These are phyloP conservation scores for Mycena pura DNA, from an alignment of 768 basidiomycete genomes.

Conservation along the genomic window DNA sequence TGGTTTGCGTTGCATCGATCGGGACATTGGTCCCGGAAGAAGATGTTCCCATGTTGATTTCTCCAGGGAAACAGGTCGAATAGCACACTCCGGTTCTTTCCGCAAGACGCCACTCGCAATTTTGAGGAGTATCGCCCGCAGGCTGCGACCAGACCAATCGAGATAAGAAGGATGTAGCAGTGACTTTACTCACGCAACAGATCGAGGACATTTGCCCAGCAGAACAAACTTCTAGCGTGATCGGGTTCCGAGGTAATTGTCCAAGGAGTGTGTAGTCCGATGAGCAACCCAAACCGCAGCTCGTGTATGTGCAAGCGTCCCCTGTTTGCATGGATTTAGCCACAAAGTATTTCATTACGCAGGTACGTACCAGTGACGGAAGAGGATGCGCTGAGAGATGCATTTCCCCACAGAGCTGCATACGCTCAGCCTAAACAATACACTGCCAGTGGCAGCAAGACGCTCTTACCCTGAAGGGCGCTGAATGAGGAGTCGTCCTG, in stretches of 20 bases:
- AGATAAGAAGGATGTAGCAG: slow-evolving; percentile 18
- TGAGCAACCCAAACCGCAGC: too few species aligned
- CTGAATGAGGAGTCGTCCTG: slow-evolving; percentile 21
- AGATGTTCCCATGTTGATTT: slow-evolving; percentile 27
- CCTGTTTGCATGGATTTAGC: too few species aligned
- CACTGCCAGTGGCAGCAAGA: slow-evolving; percentile 18
- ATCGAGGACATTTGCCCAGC: slow-evolving; percentile 27
- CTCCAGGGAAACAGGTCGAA: slow-evolving; percentile 29
- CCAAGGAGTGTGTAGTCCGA: too few species aligned
- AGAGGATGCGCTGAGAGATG: too few species aligned
- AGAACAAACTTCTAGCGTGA: too few species aligned
- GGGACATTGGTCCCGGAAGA: slow-evolving; percentile 15
- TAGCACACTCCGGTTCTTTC: slow-evolving; percentile 28
- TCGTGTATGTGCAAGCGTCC: too few species aligned
- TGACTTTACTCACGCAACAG: slow-evolving; percentile 20
- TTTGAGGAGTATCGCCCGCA: slow-evolving; percentile 25
- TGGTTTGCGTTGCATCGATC: background rate
- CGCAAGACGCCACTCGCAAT: slow-evolving; percentile 31
- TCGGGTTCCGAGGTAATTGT: too few species aligned
- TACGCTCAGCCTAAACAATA: too few species aligned
- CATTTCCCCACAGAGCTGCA: too few species aligned
- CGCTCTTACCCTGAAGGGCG: slow-evolving; percentile 15
- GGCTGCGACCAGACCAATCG: slow-evolving; percentile 28
- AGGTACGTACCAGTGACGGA: too few species aligned
- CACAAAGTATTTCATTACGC: too few species aligned